Base-by-base conservation (phyloP, 2,329 filamentous ascomycete species). In the Ramularia endophylla region DNA sequence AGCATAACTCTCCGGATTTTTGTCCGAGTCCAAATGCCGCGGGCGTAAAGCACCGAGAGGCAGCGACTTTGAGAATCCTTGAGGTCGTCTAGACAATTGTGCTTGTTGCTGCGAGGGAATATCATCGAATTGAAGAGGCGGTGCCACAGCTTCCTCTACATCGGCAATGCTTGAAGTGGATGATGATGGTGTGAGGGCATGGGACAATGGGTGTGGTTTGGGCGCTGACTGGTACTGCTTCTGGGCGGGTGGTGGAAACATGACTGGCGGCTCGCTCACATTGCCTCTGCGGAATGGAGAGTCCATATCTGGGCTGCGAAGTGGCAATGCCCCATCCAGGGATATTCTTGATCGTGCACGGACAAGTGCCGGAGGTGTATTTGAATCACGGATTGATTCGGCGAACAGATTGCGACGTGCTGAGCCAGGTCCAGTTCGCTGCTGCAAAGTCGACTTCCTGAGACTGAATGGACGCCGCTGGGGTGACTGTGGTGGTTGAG, bases 391-490 rank as follows among this genome's bases (percentile, higher is more conserved):
- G 20, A 49, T 42, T 3, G 53, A 39, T 25, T 71, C 69, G 16
- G 59, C 58, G 19, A 58, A 59, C 17, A 65, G 57, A 49, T 65
- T 62, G 17, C 63, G 59, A 38, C 18, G 22, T 16, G 36, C 13
- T 6, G 22, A n/a, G 25, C 54, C 64, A 13, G 65, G 54, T 30
- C 78, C 76, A 48, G 85, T 77, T 29, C 90, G 82, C 63, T 95
- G 89, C 59, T 94, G 87, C 17, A 95, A 66, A 1, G 90, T 95
- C 2, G 88, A 94, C 61, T 83, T 89, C 44, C 90, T 77, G 36
- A 95, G 69, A 13, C 56, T 58, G 40, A 61, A 54, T 15, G 60
- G 57, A 25, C 61, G 53, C 37, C 58, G 47, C 29, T 58, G 59
- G 30, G 61, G 60, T 34, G 61, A 63, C 6, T 25, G 22, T 35